Conservation (phyloP, 2,329 filamentous ascomycete genomes). For the Alternaria sp. region DNA sequence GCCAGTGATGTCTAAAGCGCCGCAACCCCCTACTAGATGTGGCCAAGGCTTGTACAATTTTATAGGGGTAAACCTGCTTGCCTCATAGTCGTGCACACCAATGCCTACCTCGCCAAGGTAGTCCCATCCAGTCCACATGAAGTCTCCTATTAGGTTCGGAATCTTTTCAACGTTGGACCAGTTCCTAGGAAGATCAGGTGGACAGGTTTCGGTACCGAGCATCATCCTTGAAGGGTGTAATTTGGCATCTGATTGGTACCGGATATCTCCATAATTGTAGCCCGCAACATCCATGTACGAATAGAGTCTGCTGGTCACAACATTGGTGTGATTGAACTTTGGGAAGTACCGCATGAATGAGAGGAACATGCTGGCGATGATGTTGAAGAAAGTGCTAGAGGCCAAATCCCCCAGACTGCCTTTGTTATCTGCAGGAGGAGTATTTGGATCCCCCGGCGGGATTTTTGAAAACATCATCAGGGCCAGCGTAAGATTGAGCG, state of each 20-base stretch:
- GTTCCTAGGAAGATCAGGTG: not conserved
- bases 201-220: not conserved
- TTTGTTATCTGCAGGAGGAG: not conserved
- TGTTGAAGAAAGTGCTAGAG: not conserved
- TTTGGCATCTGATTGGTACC: not conserved
- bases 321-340: not conserved
- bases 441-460: not conserved
- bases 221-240: not conserved
- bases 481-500: not conserved
- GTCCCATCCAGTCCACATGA: not conserved
- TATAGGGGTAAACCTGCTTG: not conserved
- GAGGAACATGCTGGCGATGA: not conserved
- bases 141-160: not conserved
- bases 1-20: not conserved
- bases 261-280: not conserved
- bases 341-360: not conserved
- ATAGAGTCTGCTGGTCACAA: not conserved
- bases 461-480: not conserved
- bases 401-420: not conserved
- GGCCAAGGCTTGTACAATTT: not conserved
- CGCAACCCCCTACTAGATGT: not conserved
- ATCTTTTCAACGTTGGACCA: not conserved
- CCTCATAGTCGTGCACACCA: not conserved
- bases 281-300: not conserved
- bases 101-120: not conserved